Percentiles rank a stretch among this genome's conserved stretches.
Evolutionary conservation across 495 filamentous ascomycete genomes (phyloP).

Genomic region (Glonium stellatum): DNA sequence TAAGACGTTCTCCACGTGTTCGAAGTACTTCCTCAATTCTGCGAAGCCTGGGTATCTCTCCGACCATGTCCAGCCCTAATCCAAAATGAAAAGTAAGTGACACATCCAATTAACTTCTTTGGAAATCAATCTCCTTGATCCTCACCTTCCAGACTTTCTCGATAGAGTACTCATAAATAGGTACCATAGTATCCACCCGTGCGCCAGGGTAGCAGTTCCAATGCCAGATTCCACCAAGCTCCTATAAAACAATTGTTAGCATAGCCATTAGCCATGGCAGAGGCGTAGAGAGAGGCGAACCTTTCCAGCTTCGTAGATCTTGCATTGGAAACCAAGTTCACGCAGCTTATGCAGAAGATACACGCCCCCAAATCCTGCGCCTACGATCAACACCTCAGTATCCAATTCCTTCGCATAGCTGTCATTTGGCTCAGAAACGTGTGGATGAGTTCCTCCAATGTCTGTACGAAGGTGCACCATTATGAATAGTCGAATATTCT

Average conservation of each 20-base stretch:
- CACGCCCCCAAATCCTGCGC: conserved; percentile 40
- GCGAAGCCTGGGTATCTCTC: conserved; percentile 45
- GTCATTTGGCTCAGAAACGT: background rate
- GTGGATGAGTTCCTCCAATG: conserved; percentile 17
- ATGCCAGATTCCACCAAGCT: conserved; percentile 45
- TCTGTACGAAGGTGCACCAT: conserved; percentile 24
- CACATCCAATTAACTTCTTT: background rate
- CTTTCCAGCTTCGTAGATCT: conserved; percentile 41
- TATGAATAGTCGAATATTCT: background rate
- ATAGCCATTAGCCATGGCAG: conserved; percentile 29
- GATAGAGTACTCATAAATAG: conserved; percentile 47
- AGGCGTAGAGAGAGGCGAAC: conserved; percentile 19
- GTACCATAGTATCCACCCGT: conserved; percentile 46
- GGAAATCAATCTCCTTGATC: conserved; percentile 24
- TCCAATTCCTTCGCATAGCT: conserved; percentile 23
- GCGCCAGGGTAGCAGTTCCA: conserved; percentile 49
- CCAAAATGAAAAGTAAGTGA: background rate
- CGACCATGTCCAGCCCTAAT: conserved; percentile 46
- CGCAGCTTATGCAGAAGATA: conserved; percentile 39
- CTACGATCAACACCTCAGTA: conserved; percentile 25
- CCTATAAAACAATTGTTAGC: conserved; percentile 7
- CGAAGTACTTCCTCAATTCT: conserved; percentile 50
- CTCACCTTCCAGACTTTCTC: conserved; percentile 44
- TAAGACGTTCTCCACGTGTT: conserved; percentile 46
- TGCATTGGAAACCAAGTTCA: conserved; percentile 36